These are phyloP conservation scores for Cryphonectria naterciae DNA, from an alignment of 2,329 filamentous ascomycete genomes.

Conservation along the genomic window DNA sequence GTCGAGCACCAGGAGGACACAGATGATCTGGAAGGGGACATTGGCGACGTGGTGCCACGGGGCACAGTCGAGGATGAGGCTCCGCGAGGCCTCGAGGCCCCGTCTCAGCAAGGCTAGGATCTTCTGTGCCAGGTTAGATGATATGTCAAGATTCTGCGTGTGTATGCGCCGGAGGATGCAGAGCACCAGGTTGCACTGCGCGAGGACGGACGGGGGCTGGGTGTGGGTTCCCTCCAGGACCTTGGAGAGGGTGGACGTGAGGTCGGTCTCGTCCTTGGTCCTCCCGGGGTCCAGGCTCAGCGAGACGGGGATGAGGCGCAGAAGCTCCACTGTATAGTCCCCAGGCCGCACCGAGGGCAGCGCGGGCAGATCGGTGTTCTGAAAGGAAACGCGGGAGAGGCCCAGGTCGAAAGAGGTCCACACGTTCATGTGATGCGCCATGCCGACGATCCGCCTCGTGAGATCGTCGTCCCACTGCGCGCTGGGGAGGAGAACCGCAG, in stretches of 20 bases:
- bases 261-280: constrained; percentile 44
- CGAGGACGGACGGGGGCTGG: constrained; percentile 48
- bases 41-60: constrained; percentile 66
- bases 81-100: constrained; percentile 51
- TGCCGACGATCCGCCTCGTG: constrained; percentile 49
- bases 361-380: constrained; percentile 44
- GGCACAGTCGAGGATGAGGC: constrained; percentile 47
- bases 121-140: constrained; percentile 47
- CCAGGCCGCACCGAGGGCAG: constrained; percentile 44
- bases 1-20: constrained; percentile 59
- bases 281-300: constrained; percentile 58
- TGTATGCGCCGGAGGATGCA: constrained; percentile 60
- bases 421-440: constrained; percentile 61
- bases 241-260: constrained; percentile 46
- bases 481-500: constrained; percentile 34
- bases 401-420: constrained; percentile 65
- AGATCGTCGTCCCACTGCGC: constrained; percentile 42
- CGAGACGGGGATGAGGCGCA: constrained; percentile 56
- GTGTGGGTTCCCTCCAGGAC: constrained; percentile 47
- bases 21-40: constrained; percentile 62
- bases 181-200: constrained; percentile 59
- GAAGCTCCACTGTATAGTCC: constrained; percentile 52
- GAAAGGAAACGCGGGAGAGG: constrained; percentile 53
- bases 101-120: constrained; percentile 50
- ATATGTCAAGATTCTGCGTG: constrained; percentile 51